Conservation (phyloP, 148 eudicot genomes). For the Vaccinium corymbosum region DNA sequence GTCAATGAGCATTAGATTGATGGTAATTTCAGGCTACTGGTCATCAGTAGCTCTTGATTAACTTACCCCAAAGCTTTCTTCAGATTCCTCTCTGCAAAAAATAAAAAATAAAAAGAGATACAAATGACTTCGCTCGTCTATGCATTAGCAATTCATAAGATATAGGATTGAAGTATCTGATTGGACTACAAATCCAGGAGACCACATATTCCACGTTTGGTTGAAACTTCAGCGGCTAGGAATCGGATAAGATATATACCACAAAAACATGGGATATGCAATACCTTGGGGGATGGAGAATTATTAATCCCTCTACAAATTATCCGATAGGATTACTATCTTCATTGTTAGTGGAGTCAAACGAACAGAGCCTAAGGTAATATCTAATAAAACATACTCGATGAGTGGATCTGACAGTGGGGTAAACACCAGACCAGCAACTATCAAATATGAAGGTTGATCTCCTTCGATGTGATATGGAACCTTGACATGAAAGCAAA, state of each 20-base stretch:
- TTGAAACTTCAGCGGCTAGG: background rate
- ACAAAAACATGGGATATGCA: background rate
- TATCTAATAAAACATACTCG: conserved; percentile 47
- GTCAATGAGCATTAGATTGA: conserved; percentile 1
- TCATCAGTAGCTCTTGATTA: conserved; percentile 2
- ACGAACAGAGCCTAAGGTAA: background rate
- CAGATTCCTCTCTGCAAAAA: conserved; percentile 77
- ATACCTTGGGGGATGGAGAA: background rate
- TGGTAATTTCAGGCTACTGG: background rate
- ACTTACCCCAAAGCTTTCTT: conserved; percentile 88
- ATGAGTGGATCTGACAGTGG: conserved; percentile 93
- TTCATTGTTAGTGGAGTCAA: background rate
- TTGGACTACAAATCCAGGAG: background rate
- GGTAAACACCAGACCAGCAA: conserved; percentile 95
- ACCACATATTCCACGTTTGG: background rate
- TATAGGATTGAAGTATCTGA: background rate
- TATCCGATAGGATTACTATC: background rate
- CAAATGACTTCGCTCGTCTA: conserved; percentile 14
- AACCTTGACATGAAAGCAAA: conserved; percentile 44
- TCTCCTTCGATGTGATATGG: conserved; percentile 93
- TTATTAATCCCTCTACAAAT: background rate
- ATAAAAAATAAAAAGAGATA: background rate
- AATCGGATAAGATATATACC: background rate
- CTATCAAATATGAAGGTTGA: conserved; percentile 87
- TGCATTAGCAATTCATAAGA: background rate